phyloP scores from a whole-genome alignment of 345 rosid species.

The Lumnitzera littorea region DNA sequence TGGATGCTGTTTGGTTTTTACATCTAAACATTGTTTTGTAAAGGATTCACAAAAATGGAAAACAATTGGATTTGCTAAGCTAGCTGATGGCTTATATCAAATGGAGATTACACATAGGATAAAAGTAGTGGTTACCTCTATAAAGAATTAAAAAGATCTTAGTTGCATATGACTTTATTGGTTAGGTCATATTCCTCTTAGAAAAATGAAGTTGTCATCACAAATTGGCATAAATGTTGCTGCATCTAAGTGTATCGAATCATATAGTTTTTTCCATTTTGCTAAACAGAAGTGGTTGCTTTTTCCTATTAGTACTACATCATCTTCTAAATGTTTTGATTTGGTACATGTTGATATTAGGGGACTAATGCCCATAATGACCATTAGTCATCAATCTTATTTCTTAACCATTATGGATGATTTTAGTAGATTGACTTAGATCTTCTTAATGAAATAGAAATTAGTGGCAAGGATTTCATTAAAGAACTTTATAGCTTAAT shows the following conservation, averaged over 20 bases:
- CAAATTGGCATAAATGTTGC: background rate
- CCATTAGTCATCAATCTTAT: background rate
- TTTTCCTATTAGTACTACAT: background rate
- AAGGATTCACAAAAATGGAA: too few species aligned
- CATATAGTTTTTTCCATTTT: background rate
- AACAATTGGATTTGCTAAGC: too few species aligned
- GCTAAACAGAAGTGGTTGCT: background rate
- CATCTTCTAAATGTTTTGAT: background rate
- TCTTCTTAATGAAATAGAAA: background rate
- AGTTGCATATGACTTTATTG: too few species aligned
- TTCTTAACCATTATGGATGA: conserved; percentile 1
- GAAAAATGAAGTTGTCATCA: too few species aligned
- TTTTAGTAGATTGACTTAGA: background rate
- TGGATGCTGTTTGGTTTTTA: too few species aligned
- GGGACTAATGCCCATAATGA: background rate
- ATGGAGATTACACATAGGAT: too few species aligned
- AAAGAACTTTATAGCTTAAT: background rate
- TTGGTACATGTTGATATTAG: background rate
- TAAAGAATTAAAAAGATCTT: too few species aligned
- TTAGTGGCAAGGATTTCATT: too few species aligned
- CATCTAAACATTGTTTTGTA: too few species aligned
- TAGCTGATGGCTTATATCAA: too few species aligned
- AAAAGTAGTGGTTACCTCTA: too few species aligned
- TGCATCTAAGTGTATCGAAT: background rate
- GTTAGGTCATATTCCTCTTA: too few species aligned